Evolutionary conservation across 78 protist species (phyloP).

Genomic region (Cavenderia fasciculata): DNA sequence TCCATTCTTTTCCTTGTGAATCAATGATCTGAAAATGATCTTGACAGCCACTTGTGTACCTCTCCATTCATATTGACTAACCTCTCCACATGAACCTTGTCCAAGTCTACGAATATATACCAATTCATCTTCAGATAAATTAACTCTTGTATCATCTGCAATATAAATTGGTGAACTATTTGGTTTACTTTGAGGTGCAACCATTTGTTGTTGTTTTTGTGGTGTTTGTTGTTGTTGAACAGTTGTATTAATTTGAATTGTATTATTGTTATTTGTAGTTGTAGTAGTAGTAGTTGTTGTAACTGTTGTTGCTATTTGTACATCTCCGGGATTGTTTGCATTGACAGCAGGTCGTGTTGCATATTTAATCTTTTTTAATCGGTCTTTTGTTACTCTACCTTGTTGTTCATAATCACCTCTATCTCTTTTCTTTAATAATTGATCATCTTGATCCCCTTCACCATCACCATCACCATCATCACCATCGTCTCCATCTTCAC

Average conservation of each 20-base stretch:
- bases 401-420: too few species aligned
- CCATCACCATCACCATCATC: too few species aligned
- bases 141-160: constrained; percentile 19
- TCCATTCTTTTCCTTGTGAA: constrained; percentile 63
- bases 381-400: too few species aligned
- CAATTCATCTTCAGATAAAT: constrained; percentile 48
- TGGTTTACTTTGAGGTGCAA: background rate
- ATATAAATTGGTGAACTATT: background rate
- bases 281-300: background rate
- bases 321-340: too few species aligned
- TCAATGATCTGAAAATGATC: constrained; percentile 53
- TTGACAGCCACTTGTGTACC: constrained; percentile 80
- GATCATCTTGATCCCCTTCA: too few species aligned
- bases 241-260: background rate
- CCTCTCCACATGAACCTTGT: constrained; percentile 78
- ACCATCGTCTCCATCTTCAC: too few species aligned
- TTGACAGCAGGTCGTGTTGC: too few species aligned
- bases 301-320: background rate
- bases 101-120: constrained; percentile 31
- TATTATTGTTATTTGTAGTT: background rate
- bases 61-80: constrained; percentile 65
- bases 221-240: background rate
- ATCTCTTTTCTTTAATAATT: too few species aligned
- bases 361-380: too few species aligned
- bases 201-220: background rate